These are phyloP conservation scores for Asterionellopsis glacialis DNA, from an alignment of 108 stramenopile genomes.

Conservation along the genomic window DNA sequence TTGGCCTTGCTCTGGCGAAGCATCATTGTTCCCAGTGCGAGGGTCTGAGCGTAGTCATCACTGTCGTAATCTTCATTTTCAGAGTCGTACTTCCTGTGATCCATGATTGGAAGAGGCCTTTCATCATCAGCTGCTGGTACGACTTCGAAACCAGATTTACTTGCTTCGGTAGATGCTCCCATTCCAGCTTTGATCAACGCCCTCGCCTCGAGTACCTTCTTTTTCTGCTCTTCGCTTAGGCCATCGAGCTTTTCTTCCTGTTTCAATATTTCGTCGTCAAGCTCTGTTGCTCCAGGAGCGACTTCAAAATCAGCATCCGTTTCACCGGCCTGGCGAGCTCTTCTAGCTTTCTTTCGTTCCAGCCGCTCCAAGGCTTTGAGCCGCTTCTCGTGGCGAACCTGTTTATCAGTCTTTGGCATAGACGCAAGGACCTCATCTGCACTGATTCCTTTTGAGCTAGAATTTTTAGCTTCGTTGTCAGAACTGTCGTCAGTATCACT, in stretches of 20 bases:
- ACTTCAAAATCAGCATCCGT: constrained; percentile 67
- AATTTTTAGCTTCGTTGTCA: constrained; percentile 16
- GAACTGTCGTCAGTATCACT: constrained; percentile 20
- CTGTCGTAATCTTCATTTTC: constrained; percentile 98
- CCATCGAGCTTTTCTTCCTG: constrained; percentile 50
- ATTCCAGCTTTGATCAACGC: constrained; percentile 87
- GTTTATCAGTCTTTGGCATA: constrained; percentile 98
- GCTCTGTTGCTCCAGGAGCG: constrained; percentile 50
- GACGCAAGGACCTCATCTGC: constrained; percentile 76
- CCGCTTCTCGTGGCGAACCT: constrained; percentile 92
- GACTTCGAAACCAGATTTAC: constrained; percentile 52
- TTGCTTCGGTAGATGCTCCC: constrained; percentile 31
- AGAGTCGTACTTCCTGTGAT: constrained; percentile 86
- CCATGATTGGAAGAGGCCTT: constrained; percentile 54
- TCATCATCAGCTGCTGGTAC: constrained; percentile 39
- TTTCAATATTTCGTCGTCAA: constrained; percentile 32
- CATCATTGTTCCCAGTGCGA: constrained; percentile 98
- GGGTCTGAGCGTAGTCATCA: constrained; percentile 89
- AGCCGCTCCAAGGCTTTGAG: constrained; percentile 84
- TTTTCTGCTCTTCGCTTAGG: constrained; percentile 65
- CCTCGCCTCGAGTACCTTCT: constrained; percentile 70
- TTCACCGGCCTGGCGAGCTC: constrained; percentile 61
- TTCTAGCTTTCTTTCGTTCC: constrained; percentile 75
- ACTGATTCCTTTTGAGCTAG: constrained; percentile 16
- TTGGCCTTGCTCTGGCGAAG: constrained; percentile 90